These are phyloP conservation scores for Phialophora tarda DNA, from an alignment of 2,329 filamentous ascomycete species.

Conservation along the genomic window DNA sequence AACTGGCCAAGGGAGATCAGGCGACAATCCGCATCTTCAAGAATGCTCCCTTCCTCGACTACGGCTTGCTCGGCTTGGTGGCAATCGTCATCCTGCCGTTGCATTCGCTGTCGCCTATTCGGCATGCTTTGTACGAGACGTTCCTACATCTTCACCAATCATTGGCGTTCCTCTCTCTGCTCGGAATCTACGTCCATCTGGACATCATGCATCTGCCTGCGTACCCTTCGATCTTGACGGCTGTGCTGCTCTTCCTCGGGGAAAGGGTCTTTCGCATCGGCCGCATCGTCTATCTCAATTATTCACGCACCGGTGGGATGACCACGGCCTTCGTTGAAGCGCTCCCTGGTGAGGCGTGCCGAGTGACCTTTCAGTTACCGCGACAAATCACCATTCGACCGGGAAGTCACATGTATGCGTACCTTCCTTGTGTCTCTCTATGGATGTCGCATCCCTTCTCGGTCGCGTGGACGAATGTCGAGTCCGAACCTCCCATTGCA, in stretches of 20 bases:
- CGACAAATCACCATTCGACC: slow-evolving; percentile 60
- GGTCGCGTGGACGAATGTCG: slow-evolving; percentile 52
- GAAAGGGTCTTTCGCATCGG: slow-evolving; percentile 55
- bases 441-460: slow-evolving; percentile 59
- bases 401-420: slow-evolving; percentile 66
- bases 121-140: slow-evolving; percentile 55
- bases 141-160: slow-evolving; percentile 56
- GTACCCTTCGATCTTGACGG: slow-evolving; percentile 47
- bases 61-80: slow-evolving; percentile 53
- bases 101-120: slow-evolving; percentile 53
- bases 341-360: slow-evolving; percentile 64
- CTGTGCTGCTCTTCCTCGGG: slow-evolving; percentile 48
- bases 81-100: slow-evolving; percentile 49
- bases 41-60: slow-evolving; percentile 50
- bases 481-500: slow-evolving; percentile 36
- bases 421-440: slow-evolving; percentile 58
- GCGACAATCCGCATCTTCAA: slow-evolving; percentile 46
- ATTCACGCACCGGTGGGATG: slow-evolving; percentile 52
- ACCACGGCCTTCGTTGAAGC: slow-evolving; percentile 64
- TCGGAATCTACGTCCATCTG: slow-evolving; percentile 54
- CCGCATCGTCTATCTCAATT: slow-evolving; percentile 60
- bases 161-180: slow-evolving; percentile 49
- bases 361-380: slow-evolving; percentile 65
- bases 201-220: slow-evolving; percentile 51
- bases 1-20: slow-evolving; percentile 66